These are phyloP conservation scores for Colletotrichum camelliae DNA, from an alignment of 2,329 filamentous ascomycete genomes.

Conservation along the genomic window DNA sequence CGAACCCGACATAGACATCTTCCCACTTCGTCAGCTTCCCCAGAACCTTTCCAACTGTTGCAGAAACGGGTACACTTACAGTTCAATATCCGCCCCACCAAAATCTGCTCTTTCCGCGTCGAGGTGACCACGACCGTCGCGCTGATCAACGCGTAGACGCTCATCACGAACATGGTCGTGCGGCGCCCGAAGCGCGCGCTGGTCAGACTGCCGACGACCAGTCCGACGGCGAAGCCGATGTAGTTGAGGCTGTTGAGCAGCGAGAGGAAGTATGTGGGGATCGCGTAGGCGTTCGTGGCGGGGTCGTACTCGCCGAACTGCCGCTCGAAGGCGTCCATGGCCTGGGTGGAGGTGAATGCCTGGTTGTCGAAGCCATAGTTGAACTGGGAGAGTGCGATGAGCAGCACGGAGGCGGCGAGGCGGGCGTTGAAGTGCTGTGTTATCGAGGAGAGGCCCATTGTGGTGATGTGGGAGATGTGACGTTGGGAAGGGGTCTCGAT, in stretches of 20 bases:
- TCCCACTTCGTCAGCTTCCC: neutral
- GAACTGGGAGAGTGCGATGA: conserved; percentile 39
- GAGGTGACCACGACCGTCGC: conserved; percentile 39
- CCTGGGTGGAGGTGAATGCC: conserved; percentile 38
- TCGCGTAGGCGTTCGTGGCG: conserved; percentile 22
- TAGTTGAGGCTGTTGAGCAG: conserved; percentile 40
- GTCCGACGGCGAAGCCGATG: conserved; percentile 35
- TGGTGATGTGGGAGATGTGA: neutral
- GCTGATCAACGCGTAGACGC: conserved; percentile 35
- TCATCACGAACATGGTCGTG: conserved; percentile 41
- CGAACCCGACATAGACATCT: conserved; percentile 43
- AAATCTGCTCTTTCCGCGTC: conserved; percentile 32
- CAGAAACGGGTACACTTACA: conserved; percentile 3
- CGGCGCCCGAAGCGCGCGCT: conserved; percentile 36
- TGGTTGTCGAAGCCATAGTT: conserved; percentile 46
- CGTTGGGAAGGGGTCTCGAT: neutral
- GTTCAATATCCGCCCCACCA: conserved; percentile 39
- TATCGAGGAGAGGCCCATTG: neutral
- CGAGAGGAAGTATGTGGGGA: conserved; percentile 37
- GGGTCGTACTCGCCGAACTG: conserved; percentile 35
- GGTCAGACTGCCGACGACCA: conserved; percentile 28
- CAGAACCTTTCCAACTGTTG: neutral
- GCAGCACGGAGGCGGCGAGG: conserved; percentile 22
- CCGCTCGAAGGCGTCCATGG: conserved; percentile 39
- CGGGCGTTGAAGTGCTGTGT: conserved; percentile 12